Evolutionary conservation across 352 stramenopile species (phyloP).

Genomic region (Blastocystis hominis): DNA sequence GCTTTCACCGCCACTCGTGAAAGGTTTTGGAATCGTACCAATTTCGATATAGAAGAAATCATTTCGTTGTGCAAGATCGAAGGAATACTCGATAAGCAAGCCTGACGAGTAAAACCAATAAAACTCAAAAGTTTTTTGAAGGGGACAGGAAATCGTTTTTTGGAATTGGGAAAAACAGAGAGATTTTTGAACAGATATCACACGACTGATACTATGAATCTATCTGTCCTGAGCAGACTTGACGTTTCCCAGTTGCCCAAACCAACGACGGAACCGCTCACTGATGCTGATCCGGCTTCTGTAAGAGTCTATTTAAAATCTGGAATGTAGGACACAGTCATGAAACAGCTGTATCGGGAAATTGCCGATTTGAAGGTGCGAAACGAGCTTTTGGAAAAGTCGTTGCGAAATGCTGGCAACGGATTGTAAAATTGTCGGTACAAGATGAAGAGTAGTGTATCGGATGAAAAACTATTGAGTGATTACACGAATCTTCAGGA

Average conservation of each 20-base stretch:
- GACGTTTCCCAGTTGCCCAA: not conserved
- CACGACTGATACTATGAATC: not conserved
- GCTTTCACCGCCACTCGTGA: not conserved
- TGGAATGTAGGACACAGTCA: not conserved
- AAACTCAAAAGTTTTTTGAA: not conserved
- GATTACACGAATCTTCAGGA: not conserved
- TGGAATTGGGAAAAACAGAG: not conserved
- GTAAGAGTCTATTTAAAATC: not conserved
- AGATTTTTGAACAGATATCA: not conserved
- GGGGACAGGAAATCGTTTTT: not conserved
- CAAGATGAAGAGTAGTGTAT: not conserved
- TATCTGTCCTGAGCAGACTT: not conserved
- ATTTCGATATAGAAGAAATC: constrained; percentile 8
- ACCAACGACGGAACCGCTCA: not conserved
- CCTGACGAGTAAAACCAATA: constrained; percentile 1
- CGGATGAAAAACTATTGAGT: not conserved
- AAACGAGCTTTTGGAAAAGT: constrained; percentile 44
- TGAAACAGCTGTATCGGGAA: constrained; percentile 40
- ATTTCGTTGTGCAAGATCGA: not conserved
- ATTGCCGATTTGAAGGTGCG: constrained; percentile 24
- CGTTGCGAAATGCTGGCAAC: not conserved
- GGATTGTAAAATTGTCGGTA: not conserved
- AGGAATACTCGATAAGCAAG: constrained; percentile 22
- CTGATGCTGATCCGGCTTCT: not conserved
- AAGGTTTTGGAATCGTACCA: not conserved